These are phyloP conservation scores for Wickerhamiella brachini DNA, from an alignment of 805 yeast species.

Conservation along the genomic window DNA sequence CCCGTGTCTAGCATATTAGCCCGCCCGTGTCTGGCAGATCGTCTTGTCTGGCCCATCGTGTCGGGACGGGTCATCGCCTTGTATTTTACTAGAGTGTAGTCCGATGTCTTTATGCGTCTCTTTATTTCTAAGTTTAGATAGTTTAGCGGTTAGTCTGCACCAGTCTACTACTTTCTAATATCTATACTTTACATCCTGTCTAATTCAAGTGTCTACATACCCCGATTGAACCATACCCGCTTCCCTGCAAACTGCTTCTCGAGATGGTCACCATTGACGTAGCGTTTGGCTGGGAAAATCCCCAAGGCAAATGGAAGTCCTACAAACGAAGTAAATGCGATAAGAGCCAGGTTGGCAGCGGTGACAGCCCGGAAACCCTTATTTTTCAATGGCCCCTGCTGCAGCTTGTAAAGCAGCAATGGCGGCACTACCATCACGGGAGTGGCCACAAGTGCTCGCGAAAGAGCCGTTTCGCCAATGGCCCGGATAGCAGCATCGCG, in stretches of 20 bases:
- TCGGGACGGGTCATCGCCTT: too few species aligned
- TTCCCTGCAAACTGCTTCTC: conserved; percentile 52
- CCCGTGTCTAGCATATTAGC: too few species aligned
- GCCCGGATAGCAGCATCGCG: conserved; percentile 82
- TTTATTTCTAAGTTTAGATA: too few species aligned
- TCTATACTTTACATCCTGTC: too few species aligned
- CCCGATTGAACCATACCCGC: conserved; percentile 79
- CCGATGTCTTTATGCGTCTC: too few species aligned
- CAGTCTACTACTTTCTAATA: too few species aligned
- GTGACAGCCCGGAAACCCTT: conserved; percentile 54
- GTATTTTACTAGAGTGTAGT: too few species aligned
- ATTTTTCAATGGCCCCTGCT: conserved; percentile 53
- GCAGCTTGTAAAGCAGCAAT: conserved; percentile 61
- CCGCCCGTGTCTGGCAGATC: too few species aligned
- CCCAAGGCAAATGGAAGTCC: conserved; percentile 93
- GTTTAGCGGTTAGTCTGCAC: too few species aligned
- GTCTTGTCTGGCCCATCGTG: too few species aligned
- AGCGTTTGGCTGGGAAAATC: conserved; percentile 82
- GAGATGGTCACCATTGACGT: conserved; percentile 40
- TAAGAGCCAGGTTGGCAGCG: conserved; percentile 68
- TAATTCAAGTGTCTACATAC: too few species aligned
- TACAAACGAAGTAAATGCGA: conserved; percentile 69
- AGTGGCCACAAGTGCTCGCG: conserved; percentile 89
- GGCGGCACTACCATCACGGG: conserved; percentile 98
- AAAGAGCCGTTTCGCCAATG: conserved; percentile 93